Percentiles rank a stretch among this genome's conserved stretches.
Evolutionary conservation across 2,329 filamentous ascomycete species (phyloP).

Genomic region (Monosporascus cannonballus): DNA sequence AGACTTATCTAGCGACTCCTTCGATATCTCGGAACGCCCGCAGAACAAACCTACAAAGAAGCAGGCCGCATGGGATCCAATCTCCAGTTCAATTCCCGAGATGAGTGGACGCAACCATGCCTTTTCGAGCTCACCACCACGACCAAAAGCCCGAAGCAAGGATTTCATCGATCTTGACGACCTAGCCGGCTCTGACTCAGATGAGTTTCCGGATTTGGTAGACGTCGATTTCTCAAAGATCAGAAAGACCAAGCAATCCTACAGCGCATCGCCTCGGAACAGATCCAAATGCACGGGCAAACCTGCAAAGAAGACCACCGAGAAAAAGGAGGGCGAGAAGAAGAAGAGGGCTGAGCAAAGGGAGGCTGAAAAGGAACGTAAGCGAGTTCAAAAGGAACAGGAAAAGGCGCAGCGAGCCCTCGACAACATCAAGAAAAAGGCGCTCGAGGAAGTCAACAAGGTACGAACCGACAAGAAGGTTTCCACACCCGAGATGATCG

Average conservation of each 20-base stretch:
- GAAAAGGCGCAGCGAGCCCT: conserved; percentile 55
- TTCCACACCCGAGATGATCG: conserved; percentile 70
- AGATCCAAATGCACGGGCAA: conserved; percentile 12
- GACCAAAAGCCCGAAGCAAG: conserved; percentile 13
- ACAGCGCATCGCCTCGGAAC: conserved; percentile 11
- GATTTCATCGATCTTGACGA: conserved; percentile 33
- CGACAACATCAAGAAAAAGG: conserved; percentile 59
- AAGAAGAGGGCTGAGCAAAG: conserved; percentile 41
- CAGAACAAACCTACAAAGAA: conserved; percentile 14
- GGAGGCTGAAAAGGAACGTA: conserved; percentile 49
- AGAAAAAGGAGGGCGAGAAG: conserved; percentile 34
- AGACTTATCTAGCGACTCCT: conserved; percentile 23
- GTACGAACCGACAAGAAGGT: conserved; percentile 66
- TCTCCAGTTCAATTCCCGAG: conserved; percentile 48
- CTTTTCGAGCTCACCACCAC: conserved; percentile 8
- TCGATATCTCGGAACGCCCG: conserved; percentile 7
- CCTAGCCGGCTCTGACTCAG: conserved; percentile 25
- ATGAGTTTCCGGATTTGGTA: conserved; percentile 43
- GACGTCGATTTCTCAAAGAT: conserved; percentile 32
- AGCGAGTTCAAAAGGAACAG: conserved; percentile 50
- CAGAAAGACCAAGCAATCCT: conserved; percentile 8
- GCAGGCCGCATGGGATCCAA: conserved; percentile 39
- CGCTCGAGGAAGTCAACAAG: conserved; percentile 69
- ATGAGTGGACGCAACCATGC: conserved; percentile 12
- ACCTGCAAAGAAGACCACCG: conserved; percentile 13